Percentiles rank a stretch among this genome's conserved stretches.
phyloP scores from a whole-genome alignment of 257 asterid genomes.

The Solanum virginianum region DNA sequence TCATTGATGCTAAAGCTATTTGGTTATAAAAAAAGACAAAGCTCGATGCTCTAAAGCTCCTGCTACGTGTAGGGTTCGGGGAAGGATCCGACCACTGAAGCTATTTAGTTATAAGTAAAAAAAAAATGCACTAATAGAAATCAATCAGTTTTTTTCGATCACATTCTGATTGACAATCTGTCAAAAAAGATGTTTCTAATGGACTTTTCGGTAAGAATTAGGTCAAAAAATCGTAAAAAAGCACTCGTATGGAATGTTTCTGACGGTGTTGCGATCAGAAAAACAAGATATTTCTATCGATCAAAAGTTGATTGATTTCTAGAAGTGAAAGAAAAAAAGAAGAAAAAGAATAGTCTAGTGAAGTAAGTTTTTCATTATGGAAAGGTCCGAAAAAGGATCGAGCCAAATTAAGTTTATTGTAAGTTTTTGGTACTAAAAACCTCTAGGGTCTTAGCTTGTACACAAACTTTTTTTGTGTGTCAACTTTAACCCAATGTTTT shows the following conservation, averaged over 20 bases:
- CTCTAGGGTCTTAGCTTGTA: background rate
- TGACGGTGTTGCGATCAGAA: no score
- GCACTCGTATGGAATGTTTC: background rate
- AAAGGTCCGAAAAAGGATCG: background rate
- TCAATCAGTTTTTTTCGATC: background rate
- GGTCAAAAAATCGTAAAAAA: background rate
- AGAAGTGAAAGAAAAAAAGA: background rate
- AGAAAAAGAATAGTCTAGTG: background rate
- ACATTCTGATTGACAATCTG: background rate
- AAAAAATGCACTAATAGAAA: background rate
- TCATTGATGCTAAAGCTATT: slow-evolving; percentile 12
- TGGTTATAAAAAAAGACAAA: background rate
- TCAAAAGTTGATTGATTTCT: background rate
- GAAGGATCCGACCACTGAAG: no score
- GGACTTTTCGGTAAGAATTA: background rate
- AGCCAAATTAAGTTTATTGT: background rate
- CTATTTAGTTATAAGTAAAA: background rate
- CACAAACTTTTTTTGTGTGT: background rate
- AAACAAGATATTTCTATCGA: no score
- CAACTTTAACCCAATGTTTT: background rate
- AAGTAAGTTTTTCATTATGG: background rate
- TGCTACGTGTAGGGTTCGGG: no score
- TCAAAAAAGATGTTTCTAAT: background rate
- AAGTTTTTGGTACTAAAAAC: background rate
- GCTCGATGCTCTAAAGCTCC: no score